Evolutionary conservation across 345 rosid species (phyloP).

Genomic region (Geranium brycei): DNA sequence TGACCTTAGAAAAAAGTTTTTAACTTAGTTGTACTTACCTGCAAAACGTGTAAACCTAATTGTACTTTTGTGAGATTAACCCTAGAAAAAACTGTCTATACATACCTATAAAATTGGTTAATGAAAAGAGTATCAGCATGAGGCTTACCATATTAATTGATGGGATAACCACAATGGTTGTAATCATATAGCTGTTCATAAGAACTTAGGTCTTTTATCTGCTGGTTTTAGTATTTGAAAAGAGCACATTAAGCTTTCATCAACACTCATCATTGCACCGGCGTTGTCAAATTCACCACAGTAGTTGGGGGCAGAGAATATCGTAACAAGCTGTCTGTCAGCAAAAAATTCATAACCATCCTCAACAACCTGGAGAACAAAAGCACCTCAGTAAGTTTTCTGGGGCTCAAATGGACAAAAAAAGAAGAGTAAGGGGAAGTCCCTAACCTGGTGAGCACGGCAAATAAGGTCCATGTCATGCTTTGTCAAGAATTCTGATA

Average conservation of each 20-base stretch:
- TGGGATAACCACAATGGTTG: no score
- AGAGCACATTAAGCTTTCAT: constrained; percentile 75
- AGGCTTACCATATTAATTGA: no score
- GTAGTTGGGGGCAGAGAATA: constrained; percentile 84
- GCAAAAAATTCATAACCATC: constrained; percentile 89
- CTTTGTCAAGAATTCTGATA: constrained; percentile 49
- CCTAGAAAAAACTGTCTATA: no score
- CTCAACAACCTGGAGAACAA: constrained; percentile 53
- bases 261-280: constrained; percentile 90
- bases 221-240: constrained; percentile 75
- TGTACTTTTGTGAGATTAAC: no score
- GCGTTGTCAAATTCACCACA: constrained; percentile 84
- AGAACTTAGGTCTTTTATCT: constrained; percentile 32
- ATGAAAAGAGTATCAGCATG: no score
- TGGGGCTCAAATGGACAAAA: neutral
- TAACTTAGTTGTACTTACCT: no score
- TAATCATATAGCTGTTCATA: no score
- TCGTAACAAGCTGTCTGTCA: constrained; percentile 65
- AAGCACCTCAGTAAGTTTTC: constrained; percentile 4
- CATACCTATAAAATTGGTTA: no score
- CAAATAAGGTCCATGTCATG: constrained; percentile 82
- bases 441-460: constrained; percentile 72
- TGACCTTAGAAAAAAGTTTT: no score
- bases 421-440: constrained; percentile 2
- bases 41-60: no score